phyloP scores from a whole-genome alignment of 768 basidiomycete species.

The Lepiota subincarnata region DNA sequence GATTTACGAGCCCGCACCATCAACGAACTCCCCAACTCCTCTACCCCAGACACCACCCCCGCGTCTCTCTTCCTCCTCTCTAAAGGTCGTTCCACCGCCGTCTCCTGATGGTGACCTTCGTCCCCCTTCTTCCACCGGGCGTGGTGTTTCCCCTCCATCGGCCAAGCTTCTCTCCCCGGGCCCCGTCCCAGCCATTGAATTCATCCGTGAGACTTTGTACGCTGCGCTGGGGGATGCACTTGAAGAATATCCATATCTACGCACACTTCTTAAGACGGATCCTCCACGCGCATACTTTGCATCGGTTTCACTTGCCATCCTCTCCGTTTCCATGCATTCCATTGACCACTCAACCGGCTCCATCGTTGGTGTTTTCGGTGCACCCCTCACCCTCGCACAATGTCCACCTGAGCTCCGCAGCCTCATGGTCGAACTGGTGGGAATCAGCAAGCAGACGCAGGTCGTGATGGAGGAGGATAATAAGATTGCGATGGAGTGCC shows the following conservation, averaged over 20 bases:
- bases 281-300: slow-evolving; percentile 77
- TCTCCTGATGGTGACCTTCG: neutral
- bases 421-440: slow-evolving; percentile 63
- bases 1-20: slow-evolving; percentile 43
- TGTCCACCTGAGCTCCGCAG: slow-evolving; percentile 63
- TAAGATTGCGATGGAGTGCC: slow-evolving; percentile 39
- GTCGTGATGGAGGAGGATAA: slow-evolving; percentile 54
- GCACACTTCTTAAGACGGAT: slow-evolving; percentile 53
- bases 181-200: slow-evolving; percentile 57
- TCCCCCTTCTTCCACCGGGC: slow-evolving; percentile 29
- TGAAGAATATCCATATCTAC: slow-evolving; percentile 49
- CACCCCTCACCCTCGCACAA: slow-evolving; percentile 48
- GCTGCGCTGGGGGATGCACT: slow-evolving; percentile 73
- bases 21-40: slow-evolving; percentile 15
- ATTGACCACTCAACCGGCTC: slow-evolving; percentile 42
- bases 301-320: slow-evolving; percentile 65
- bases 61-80: slow-evolving; percentile 19
- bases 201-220: slow-evolving; percentile 86
- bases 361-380: slow-evolving; percentile 56
- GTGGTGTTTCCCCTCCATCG: too few relatives aligned
- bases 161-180: slow-evolving; percentile 41
- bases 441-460: slow-evolving; percentile 48
- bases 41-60: slow-evolving; percentile 11
- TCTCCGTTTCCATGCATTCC: slow-evolving; percentile 56
- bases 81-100: slow-evolving; percentile 19